Conservation (phyloP, 2,329 filamentous ascomycete genomes). For the Dothistroma septosporum region DNA sequence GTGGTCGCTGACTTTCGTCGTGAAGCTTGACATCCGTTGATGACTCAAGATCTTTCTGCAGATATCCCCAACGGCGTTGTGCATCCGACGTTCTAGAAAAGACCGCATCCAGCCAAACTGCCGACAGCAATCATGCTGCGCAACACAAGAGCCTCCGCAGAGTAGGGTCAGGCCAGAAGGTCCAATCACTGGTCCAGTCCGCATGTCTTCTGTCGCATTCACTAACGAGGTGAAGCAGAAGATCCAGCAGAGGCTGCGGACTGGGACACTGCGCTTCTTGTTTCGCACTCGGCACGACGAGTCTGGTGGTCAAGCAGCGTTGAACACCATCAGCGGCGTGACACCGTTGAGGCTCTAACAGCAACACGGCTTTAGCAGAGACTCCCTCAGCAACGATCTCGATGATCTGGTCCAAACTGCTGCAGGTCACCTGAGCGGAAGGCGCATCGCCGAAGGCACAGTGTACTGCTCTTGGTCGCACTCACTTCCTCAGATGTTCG, state of each 20-base stretch:
- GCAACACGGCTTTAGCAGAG: background rate
- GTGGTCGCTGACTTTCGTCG: too few relatives aligned
- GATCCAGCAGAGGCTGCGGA: background rate
- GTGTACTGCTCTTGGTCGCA: background rate
- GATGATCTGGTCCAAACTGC: background rate
- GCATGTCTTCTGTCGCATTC: background rate
- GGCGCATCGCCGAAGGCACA: background rate
- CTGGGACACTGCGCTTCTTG: background rate
- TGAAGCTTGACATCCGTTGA: too few relatives aligned
- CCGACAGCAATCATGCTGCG: too few relatives aligned
- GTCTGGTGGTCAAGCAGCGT: background rate
- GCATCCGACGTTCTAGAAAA: too few relatives aligned
- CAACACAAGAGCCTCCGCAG: too few relatives aligned
- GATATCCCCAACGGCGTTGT: too few relatives aligned
- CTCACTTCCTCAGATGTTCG: background rate
- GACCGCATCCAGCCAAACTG: too few relatives aligned
- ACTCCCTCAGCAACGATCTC: background rate
- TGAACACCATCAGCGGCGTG: background rate
- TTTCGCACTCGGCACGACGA: background rate
- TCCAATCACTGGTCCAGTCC: too few relatives aligned
- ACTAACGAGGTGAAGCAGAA: background rate
- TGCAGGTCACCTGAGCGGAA: background rate
- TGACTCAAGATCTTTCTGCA: too few relatives aligned
- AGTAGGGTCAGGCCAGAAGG: too few relatives aligned
- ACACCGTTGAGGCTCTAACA: background rate